Evolutionary conservation across 2,329 filamentous ascomycete species (phyloP), one percentile per base, ranked within the genome.

Genomic region (Salinomyces thailandicus): DNA sequence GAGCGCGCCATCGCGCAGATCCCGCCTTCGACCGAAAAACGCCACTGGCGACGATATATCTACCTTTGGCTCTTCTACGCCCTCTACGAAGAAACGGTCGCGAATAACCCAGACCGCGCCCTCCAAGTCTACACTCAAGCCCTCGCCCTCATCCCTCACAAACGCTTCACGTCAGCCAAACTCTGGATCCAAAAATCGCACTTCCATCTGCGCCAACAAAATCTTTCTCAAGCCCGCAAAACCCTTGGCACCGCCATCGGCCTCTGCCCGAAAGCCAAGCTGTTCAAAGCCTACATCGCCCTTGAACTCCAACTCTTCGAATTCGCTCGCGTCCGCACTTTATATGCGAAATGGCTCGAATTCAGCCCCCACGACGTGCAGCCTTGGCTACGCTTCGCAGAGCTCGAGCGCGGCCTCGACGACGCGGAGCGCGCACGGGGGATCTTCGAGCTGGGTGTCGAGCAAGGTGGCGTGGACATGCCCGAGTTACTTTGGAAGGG

Each of bases 11-110:
- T 98, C 49, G 86, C 91, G 4, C 89, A 98, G 55, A 77, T 96
- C 11, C 91, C 91, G 2, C 89, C 91, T 0, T 93, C 86, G 14
- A 84, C 93, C 51, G 91, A 96, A 59, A 98, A 98, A 68, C 77
- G 91, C 31, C 87, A 96, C 60, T 98, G 91, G 91, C 75, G 91
- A 47, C 73, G 91, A 22, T 98, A 98, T 61, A 93, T 98, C 42
- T 98, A 96, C 57, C 73, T 98, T 1, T 98, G 89, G 85, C 76
- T 96, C 29, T 95, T 96, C 63, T 98, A 96, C 61, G 91, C 91
- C 7, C 67, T 95, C 13, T 96, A 83, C 76, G 91, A 96, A 59
- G 91, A 98, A 61, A 78, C 84, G 60, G 81, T 89, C 45, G 81
- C 79, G 22, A 79, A 81, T 48, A 85, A 96, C 52, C 55, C 75